A percentile compares a stretch with the other conserved stretches of the same genome.
Conservation (phyloP, 257 asterid genomes). For the Lycium ferocissimum region DNA sequence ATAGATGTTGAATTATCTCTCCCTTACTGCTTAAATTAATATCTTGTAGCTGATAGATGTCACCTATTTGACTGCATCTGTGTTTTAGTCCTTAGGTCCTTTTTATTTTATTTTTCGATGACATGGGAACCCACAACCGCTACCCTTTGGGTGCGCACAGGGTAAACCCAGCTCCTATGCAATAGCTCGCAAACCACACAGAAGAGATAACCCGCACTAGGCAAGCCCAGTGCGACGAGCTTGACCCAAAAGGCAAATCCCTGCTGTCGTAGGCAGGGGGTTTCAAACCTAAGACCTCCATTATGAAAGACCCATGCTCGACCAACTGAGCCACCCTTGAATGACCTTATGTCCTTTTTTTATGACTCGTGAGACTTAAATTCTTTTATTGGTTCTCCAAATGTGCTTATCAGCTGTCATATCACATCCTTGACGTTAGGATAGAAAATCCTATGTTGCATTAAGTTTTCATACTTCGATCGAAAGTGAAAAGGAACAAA, state of each 20-base stretch:
- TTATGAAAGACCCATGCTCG: too few relatives aligned
- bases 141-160: too few relatives aligned
- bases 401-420: neutral
- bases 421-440: conserved; percentile 2
- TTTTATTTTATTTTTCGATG: neutral
- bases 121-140: too few relatives aligned
- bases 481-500: conserved; percentile 5
- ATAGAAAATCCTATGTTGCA: neutral
- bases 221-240: too few relatives aligned
- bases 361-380: neutral
- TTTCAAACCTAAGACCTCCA: too few relatives aligned
- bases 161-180: too few relatives aligned
- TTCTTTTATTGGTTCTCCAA: conserved; percentile 11
- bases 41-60: neutral
- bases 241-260: too few relatives aligned
- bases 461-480: neutral
- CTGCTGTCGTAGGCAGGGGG: too few relatives aligned
- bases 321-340: too few relatives aligned
- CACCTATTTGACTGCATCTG: neutral
- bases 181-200: too few relatives aligned
- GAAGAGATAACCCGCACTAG: too few relatives aligned
- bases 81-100: neutral
- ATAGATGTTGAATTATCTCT: neutral
- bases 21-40: neutral
- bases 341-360: neutral